Percentiles rank a stretch among this genome's conserved stretches.
Evolutionary conservation across 805 yeast genomes (phyloP).

Genomic region (Yamadazyma kitorensis): DNA sequence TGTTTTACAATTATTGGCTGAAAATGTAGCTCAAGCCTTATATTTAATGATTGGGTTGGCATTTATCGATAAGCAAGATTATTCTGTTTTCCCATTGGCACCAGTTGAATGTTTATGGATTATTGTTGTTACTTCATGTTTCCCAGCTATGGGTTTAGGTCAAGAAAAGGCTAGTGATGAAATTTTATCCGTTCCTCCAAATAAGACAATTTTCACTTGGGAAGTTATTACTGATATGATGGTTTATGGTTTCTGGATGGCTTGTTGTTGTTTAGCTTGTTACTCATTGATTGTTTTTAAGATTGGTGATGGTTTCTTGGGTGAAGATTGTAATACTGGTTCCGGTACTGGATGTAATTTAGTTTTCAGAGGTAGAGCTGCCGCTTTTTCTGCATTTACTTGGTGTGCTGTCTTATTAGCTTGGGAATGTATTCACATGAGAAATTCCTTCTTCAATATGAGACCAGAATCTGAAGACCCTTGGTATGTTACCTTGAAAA

Average conservation of each 20-base stretch:
- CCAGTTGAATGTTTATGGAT: conserved; percentile 37
- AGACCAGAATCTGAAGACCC: conserved; percentile 57
- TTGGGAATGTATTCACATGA: conserved; percentile 78
- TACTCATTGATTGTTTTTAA: conserved; percentile 69
- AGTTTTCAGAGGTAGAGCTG: conserved; percentile 75
- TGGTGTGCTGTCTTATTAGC: conserved; percentile 83
- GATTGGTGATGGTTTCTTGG: conserved; percentile 62
- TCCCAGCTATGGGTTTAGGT: conserved; percentile 39
- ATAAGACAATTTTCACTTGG: conserved; percentile 60
- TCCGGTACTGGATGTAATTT: conserved; percentile 47
- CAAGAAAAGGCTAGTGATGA: conserved; percentile 63
- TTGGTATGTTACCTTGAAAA: conserved; percentile 57
- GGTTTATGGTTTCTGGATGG: conserved; percentile 73
- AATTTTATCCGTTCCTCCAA: conserved; percentile 63
- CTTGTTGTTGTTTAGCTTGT: conserved; percentile 62
- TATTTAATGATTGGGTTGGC: conserved; percentile 70
- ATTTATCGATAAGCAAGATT: conserved; percentile 58
- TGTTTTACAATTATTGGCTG: conserved; percentile 31
- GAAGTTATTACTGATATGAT: conserved; percentile 68
- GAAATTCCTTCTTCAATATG: conserved; percentile 69
- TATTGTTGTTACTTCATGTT: conserved; percentile 33
- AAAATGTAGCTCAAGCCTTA: conserved; percentile 53
- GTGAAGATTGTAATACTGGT: conserved; percentile 57
- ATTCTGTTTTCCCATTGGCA: conserved; percentile 78
- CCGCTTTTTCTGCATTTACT: conserved; percentile 77